Evolutionary conservation across 2,329 filamentous ascomycete genomes (phyloP), one percentile per base, ranked within the genome.

Genomic region (Monilinia polystroma): DNA sequence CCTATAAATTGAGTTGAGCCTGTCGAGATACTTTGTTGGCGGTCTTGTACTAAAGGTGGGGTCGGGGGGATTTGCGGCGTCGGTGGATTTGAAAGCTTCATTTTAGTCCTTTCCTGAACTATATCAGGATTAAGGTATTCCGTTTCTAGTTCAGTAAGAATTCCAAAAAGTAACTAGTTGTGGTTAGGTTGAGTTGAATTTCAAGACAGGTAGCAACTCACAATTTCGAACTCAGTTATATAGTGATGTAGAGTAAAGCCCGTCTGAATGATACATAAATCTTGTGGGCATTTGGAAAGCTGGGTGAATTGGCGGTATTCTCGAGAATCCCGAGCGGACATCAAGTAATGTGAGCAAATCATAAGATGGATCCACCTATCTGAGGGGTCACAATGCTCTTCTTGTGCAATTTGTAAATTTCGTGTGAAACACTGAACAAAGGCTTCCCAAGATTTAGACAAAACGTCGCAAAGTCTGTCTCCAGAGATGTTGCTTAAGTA

Each of bases 331-430:
- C 64, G 35, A 66, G 64, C 64, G 11, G 45, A 43, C 45, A 62
- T 53, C 49, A 66, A 45, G 5, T 47, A 54, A n/a, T 60, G 55
- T 14, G 64, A 60, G 64, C 64, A 66, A 14, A 53, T 54, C 49
- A 60, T 45, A 35, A 66, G 49, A 60, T 54, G 29, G 45, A 66
- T 52, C 64, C 64, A 66, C 11, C 55, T 45, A n/a, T 60, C 20
- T 5, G 55, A 45, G 18, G 64, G 47, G 2, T 43, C 10, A 26
- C 47, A 26, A 11, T 14, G 10, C 41, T 52, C 23, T n/a, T 65
- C 32, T 60, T 26, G 49, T 35, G 64, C 64, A 12, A 53, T 29
- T 14, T 53, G 45, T 29, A 66, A 18, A 38, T 62, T 66, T 16
- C 4, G 45, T 35, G 41, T 60, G 38, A 66, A 66, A 35, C 64